phyloP scores from a whole-genome alignment of 805 yeast genomes.

The Torulaspora indica region DNA sequence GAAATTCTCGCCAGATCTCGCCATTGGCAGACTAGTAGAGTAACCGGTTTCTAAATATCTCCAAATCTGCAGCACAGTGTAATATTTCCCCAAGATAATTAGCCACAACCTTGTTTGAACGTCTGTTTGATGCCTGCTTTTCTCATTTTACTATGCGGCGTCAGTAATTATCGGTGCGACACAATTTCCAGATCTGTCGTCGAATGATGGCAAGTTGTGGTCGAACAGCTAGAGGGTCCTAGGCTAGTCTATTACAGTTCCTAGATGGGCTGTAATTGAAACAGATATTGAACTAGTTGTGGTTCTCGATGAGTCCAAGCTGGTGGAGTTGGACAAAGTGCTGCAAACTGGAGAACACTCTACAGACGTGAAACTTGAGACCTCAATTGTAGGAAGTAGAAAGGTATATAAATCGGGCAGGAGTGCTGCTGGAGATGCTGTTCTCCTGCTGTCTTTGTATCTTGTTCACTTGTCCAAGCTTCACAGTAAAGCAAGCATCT shows the following conservation, averaged over 20 bases:
- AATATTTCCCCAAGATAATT: not conserved
- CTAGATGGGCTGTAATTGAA: not conserved
- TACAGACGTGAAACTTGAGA: not conserved
- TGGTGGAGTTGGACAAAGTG: too few species aligned
- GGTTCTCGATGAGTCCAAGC: too few species aligned
- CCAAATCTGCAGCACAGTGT: not conserved
- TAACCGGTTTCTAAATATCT: not conserved
- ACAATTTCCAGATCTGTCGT: constrained; percentile 6
- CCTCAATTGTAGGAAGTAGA: not conserved
- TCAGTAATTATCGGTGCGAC: constrained; percentile 1
- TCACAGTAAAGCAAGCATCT: not conserved
- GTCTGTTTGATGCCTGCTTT: not conserved
- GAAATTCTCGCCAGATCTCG: too few species aligned
- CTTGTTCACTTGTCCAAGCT: too few species aligned
- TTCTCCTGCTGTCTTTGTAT: too few species aligned
- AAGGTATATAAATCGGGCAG: not conserved
- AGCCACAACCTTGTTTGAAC: constrained; percentile 2
- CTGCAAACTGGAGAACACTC: not conserved
- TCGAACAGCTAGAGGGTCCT: not conserved
- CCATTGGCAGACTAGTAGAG: not conserved
- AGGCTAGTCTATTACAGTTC: not conserved
- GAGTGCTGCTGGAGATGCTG: not conserved
- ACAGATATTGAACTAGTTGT: not conserved
- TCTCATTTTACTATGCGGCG: not conserved
- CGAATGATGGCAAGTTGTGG: not conserved